Percentiles rank a stretch among this genome's conserved stretches.
These are phyloP conservation scores for Saraca asoca DNA, from an alignment of 331 rosid genomes.

Conservation along the genomic window DNA sequence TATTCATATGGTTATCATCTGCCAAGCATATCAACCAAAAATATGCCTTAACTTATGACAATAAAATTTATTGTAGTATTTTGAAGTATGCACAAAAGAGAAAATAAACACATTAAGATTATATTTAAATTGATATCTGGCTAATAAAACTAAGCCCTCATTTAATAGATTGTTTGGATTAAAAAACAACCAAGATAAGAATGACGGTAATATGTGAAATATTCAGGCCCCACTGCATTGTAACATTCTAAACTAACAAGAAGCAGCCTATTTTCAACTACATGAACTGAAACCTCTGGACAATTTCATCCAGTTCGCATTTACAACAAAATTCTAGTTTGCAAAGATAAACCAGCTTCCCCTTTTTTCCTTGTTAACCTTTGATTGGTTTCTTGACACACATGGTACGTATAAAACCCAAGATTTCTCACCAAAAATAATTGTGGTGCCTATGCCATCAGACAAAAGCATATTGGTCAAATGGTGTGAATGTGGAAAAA, in stretches of 20 bases:
- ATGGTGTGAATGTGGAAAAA: background rate
- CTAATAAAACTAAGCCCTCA: slow-evolving; percentile 20
- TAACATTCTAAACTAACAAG: slow-evolving; percentile 8
- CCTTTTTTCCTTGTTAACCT: background rate
- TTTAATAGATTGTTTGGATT: background rate
- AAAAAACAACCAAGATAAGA: background rate
- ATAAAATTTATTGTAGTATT: background rate
- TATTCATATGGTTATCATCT: slow-evolving; percentile 25
- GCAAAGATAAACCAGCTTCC: slow-evolving; percentile 18
- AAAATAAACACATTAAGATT: slow-evolving; percentile 15
- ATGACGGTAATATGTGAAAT: slow-evolving; percentile 4
- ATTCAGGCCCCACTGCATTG: slow-evolving; percentile 9
- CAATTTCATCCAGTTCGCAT: slow-evolving; percentile 19
- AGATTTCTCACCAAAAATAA: background rate
- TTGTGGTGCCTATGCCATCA: no score
- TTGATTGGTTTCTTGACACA: background rate
- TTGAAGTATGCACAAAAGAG: slow-evolving; percentile 1
- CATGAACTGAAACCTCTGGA: background rate
- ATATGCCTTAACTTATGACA: slow-evolving; percentile 11
- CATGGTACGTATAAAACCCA: background rate
- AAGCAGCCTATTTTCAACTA: background rate
- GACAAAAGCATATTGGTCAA: background rate
- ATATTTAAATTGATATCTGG: background rate
- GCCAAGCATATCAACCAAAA: slow-evolving; percentile 27
- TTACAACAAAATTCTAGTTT: slow-evolving; percentile 13